These are phyloP conservation scores for Fomitopsis pinicola DNA, from an alignment of 1,284 basidiomycete genomes.

Conservation along the genomic window DNA sequence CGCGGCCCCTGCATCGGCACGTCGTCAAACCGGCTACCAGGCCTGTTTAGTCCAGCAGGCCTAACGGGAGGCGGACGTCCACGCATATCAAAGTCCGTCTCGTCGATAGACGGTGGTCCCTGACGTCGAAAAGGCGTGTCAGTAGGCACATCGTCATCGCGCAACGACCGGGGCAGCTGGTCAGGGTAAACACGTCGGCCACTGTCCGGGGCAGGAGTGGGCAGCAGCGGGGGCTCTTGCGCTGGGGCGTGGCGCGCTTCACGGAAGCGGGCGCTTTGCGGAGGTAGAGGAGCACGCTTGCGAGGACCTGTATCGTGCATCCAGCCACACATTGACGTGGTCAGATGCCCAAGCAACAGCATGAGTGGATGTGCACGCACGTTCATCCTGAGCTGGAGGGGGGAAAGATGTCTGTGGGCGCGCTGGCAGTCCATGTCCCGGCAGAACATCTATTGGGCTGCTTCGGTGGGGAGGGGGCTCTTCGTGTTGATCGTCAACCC, in stretches of 20 bases:
- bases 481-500: conserved; percentile 23
- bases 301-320: conserved; percentile 17
- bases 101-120: conserved; percentile 6
- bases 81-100: conserved; percentile 8
- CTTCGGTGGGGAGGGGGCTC: conserved; percentile 15
- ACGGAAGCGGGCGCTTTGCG: conserved; percentile 33
- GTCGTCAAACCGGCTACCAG: conserved; percentile 15
- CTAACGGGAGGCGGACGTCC: conserved; percentile 2
- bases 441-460: conserved; percentile 10
- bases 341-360: conserved; percentile 10
- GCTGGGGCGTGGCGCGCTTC: conserved; percentile 15
- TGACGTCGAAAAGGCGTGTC: conserved; percentile 16
- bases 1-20: conserved; percentile 1
- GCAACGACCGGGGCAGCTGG: neutral
- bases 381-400: conserved; percentile 26
- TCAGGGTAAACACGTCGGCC: conserved; percentile 2
- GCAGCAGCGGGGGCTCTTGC: conserved; percentile 1
- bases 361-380: conserved; percentile 32
- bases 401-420: conserved; percentile 14
- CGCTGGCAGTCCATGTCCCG: conserved; percentile 14
- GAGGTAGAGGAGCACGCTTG: conserved; percentile 31
- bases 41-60: conserved; percentile 7
- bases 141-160: conserved; percentile 3
- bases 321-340: conserved; percentile 1
- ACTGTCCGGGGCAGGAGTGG: neutral